Conservation (phyloP, 805 yeast species). For the Pichia californica region DNA sequence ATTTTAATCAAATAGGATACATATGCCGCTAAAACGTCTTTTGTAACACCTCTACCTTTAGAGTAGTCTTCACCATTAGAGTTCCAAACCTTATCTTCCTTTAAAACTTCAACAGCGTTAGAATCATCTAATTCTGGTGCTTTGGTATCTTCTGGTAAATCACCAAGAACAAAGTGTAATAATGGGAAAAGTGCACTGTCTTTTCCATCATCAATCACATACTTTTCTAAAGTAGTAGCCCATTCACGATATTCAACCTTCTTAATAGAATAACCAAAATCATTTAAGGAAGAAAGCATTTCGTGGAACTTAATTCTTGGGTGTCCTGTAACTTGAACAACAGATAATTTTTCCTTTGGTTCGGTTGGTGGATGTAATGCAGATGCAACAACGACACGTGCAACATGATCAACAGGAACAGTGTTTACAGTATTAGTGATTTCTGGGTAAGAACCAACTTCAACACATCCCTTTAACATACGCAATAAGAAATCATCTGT, state of each 20-base stretch:
- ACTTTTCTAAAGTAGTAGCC: slow-evolving; percentile 70
- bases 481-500: slow-evolving; percentile 95
- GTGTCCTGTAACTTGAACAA: slow-evolving; percentile 95
- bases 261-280: slow-evolving; percentile 67
- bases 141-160: slow-evolving; percentile 82
- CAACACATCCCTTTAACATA: slow-evolving; percentile 91
- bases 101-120: slow-evolving; percentile 69
- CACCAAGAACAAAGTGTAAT: slow-evolving; percentile 88
- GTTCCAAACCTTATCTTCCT: slow-evolving; percentile 48
- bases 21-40: slow-evolving; percentile 63
- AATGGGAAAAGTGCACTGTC: slow-evolving; percentile 90
- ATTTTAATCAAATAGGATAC: slow-evolving; percentile 71
- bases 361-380: slow-evolving; percentile 66
- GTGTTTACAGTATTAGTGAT: slow-evolving; percentile 85
- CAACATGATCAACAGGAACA: slow-evolving; percentile 98
- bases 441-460: slow-evolving; percentile 79
- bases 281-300: slow-evolving; percentile 56
- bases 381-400: slow-evolving; percentile 79
- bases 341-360: slow-evolving; percentile 43
- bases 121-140: slow-evolving; percentile 94
- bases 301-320: slow-evolving; percentile 82
- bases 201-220: slow-evolving; percentile 63
- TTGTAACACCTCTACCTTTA: slow-evolving; percentile 69
- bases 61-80: slow-evolving; percentile 52
- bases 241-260: slow-evolving; percentile 67